phyloP scores from a whole-genome alignment of 805 yeast genomes.

The Zygosaccharomyces gambellarensis region DNA sequence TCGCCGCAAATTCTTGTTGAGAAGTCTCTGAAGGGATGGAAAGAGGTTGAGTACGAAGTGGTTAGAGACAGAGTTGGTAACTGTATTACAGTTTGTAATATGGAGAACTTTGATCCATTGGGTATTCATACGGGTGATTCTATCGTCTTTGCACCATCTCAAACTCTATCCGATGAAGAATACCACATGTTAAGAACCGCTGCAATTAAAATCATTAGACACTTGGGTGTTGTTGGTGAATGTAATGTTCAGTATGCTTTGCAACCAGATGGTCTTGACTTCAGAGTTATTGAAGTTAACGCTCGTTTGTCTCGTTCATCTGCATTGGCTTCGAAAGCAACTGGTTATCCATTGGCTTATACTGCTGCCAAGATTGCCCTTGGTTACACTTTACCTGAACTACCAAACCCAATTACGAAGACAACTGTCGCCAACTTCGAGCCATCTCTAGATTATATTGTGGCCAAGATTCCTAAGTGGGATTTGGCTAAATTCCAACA shows the following conservation, averaged over 20 bases:
- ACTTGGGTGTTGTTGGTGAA: conserved; percentile 97
- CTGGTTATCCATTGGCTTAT: conserved; percentile 97
- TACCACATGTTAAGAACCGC: conserved; percentile 97
- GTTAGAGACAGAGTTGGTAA: conserved; percentile 94
- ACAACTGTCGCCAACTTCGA: conserved; percentile 95
- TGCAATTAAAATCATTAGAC: conserved; percentile 95
- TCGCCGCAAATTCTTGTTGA: conserved; percentile 96
- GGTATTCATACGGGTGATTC: conserved; percentile 99
- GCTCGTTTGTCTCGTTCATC: conserved; percentile 96
- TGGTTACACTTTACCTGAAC: conserved; percentile 89
- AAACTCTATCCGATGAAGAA: conserved; percentile 93
- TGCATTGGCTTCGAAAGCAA: conserved; percentile 96
- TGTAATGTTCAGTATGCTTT: conserved; percentile 97
- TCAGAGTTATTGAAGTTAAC: conserved; percentile 94
- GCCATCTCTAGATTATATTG: conserved; percentile 94
- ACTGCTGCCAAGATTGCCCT: conserved; percentile 97
- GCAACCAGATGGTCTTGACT: conserved; percentile 92
- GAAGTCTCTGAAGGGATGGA: conserved; percentile 97
- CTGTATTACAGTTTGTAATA: conserved; percentile 97
- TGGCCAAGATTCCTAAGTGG: conserved; percentile 98
- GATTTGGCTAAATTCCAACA: conserved; percentile 93
- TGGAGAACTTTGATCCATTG: conserved; percentile 98
- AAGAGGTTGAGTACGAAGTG: conserved; percentile 97
- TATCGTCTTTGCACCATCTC: conserved; percentile 97
- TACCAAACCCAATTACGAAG: conserved; percentile 94